phyloP scores from a whole-genome alignment of 2,329 filamentous ascomycete species.

The Xylariaceae sp. region DNA sequence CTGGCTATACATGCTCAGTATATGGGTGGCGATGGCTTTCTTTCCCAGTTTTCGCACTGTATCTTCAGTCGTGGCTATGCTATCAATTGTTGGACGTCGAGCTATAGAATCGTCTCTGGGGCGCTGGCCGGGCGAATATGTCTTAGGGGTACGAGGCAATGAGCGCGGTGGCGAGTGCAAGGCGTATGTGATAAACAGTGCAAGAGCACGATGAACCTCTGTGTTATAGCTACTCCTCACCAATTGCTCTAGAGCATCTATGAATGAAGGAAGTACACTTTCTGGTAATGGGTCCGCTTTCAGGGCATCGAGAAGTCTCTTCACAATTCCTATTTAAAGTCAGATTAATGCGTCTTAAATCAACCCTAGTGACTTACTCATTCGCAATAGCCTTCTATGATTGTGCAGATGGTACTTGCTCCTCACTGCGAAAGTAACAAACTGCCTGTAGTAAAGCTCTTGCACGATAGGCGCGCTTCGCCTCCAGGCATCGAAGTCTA shows the following conservation, averaged over 20 bases:
- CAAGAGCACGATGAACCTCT: conserved; percentile 80
- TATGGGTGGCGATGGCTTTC: conserved; percentile 67
- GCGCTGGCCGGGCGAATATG: conserved; percentile 36
- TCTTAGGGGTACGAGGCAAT: conserved; percentile 48
- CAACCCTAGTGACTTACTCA: conserved; percentile 60
- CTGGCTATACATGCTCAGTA: conserved; percentile 73
- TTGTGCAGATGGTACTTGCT: conserved; percentile 95
- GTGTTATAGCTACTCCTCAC: conserved; percentile 77
- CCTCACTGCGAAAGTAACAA: conserved; percentile 78
- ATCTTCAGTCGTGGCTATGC: conserved; percentile 28
- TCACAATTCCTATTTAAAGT: conserved; percentile 67
- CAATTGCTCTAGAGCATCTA: conserved; percentile 73
- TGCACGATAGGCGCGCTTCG: conserved; percentile 73
- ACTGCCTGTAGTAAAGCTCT: conserved; percentile 89
- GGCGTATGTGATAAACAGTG: conserved; percentile 89
- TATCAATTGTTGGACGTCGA: conserved; percentile 37
- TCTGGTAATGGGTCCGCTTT: conserved; percentile 76
- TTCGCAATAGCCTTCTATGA: conserved; percentile 76
- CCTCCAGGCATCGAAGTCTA: conserved; percentile 92
- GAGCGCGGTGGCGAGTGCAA: conserved; percentile 60
- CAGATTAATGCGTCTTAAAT: conserved; percentile 16
- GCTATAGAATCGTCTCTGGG: conserved; percentile 39
- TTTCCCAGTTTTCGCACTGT: conserved; percentile 49
- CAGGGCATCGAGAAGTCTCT: conserved; percentile 81
- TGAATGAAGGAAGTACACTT: conserved; percentile 70